Base-by-base conservation (phyloP, 192 early-diverging fungal species). In the Gamsiella multidivaricata region DNA sequence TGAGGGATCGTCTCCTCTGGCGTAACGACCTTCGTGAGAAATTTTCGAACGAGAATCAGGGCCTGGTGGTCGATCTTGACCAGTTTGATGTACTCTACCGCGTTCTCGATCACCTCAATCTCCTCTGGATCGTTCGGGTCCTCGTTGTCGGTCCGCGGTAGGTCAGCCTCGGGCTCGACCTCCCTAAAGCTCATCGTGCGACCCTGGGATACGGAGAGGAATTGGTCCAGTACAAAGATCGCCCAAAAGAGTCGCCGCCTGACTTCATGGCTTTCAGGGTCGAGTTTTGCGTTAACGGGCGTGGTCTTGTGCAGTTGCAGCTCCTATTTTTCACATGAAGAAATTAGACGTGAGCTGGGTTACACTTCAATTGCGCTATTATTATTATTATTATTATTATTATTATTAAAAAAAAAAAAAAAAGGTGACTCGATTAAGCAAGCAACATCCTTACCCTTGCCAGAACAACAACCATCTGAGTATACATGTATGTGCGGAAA, bases 401-500 rank as follows among this genome's bases (percentile, higher is more conserved):
- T 25, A 63, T 39, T 7, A 25, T 22, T 33, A 49, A 61, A 20
- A 39, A 29, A 34, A 39, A 63, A 51, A 34, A 41, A 23, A 34
- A 29, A 51, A 10, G n/a, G n/a, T n/a, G n/a, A n/a, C n/a, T n/a
- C n/a, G n/a, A n/a, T n/a, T n/a, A n/a, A n/a, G n/a, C n/a, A n/a
- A n/a, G n/a, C n/a, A 25, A 2, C 28, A 50, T 10, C 23, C 74
- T 68, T 58, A 78, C 74, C 47, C 74, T 46, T n/a, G 74, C 74
- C 11, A 78, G 61, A 10, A 78, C 74, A 52, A 78, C 53, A n/a
- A 78, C 74, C 74, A 78, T 78, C 29, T 78, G 74, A 20, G 86
- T 73, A 46, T 80, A 85, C 71, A 84, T 76, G 52, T 79, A 80
- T 9, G 85, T 79, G 34, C 85, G 81, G 36, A 84, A 83, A 29